These are phyloP conservation scores for Kewa caespitosa DNA, from an alignment of 179 eudicot species.

Conservation along the genomic window DNA sequence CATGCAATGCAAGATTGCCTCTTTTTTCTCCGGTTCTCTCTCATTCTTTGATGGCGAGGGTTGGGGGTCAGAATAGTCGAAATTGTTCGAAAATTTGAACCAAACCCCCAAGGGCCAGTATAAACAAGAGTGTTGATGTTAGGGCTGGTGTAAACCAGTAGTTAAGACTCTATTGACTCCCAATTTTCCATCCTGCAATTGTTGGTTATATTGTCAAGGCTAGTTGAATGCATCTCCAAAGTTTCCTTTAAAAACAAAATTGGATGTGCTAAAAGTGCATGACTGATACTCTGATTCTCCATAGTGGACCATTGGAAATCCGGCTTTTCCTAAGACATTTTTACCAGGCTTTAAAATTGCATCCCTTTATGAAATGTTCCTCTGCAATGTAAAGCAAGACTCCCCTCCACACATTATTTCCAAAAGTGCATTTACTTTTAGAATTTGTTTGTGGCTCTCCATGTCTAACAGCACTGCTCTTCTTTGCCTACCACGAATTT, in stretches of 20 bases:
- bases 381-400: not conserved
- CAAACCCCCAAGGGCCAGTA: too few relatives aligned
- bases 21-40: too few relatives aligned
- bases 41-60: too few relatives aligned
- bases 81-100: too few relatives aligned
- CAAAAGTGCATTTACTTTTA: not conserved
- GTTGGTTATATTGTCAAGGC: not conserved
- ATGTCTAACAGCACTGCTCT: not conserved
- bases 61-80: too few relatives aligned
- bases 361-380: not conserved
- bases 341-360: not conserved
- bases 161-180: too few relatives aligned
- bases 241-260: not conserved
- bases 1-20: too few relatives aligned
- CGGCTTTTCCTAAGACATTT: not conserved
- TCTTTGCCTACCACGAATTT: too few relatives aligned
- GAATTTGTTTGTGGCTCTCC: not conserved
- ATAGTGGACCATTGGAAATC: not conserved
- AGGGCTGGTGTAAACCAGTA: too few relatives aligned
- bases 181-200: not conserved
- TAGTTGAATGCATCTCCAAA: not conserved
- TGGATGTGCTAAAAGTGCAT: not conserved
- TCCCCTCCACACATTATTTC: not conserved
- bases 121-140: too few relatives aligned
- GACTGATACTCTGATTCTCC: too few relatives aligned